Evolutionary conservation across 768 basidiomycete genomes (phyloP).

Genomic region (Russula virescens): DNA sequence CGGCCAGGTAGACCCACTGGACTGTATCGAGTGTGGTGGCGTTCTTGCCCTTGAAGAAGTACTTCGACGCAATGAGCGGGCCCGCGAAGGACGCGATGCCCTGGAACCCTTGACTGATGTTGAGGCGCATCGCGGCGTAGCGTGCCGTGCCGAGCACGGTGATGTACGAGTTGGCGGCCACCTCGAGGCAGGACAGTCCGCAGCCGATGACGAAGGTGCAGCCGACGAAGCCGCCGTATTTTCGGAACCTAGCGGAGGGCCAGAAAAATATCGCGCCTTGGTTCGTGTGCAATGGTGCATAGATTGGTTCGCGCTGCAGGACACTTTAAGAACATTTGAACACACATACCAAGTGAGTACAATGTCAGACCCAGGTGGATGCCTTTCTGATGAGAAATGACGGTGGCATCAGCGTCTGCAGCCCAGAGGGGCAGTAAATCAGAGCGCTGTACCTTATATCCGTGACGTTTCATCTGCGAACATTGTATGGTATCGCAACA

Average conservation of each 20-base stretch:
- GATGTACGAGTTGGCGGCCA: slow-evolving; percentile 79
- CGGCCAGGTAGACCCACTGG: slow-evolving; percentile 67
- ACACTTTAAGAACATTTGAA: slow-evolving; percentile 1
- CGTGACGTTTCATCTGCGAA: slow-evolving; percentile 49
- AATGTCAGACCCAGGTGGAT: slow-evolving; percentile 56
- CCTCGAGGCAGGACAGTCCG: slow-evolving; percentile 62
- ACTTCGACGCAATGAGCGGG: slow-evolving; percentile 68
- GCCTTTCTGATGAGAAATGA: slow-evolving; percentile 38
- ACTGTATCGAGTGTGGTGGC: slow-evolving; percentile 56
- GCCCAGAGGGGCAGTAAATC: neutral
- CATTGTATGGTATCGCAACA: no score
- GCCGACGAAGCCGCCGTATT: slow-evolving; percentile 68
- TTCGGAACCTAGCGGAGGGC: slow-evolving; percentile 63
- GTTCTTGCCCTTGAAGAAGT: slow-evolving; percentile 67
- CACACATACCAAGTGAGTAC: slow-evolving; percentile 50
- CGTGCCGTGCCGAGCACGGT: slow-evolving; percentile 60
- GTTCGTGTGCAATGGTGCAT: neutral
- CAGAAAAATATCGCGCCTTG: slow-evolving; percentile 72
- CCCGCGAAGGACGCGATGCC: slow-evolving; percentile 70
- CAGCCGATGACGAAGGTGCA: slow-evolving; percentile 68
- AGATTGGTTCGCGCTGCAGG: slow-evolving; percentile 24
- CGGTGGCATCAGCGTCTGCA: neutral
- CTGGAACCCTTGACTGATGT: slow-evolving; percentile 77
- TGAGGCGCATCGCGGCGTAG: slow-evolving; percentile 68
- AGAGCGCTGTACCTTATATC: slow-evolving; percentile 48